Evolutionary conservation across 441 rosid species (phyloP).

Genomic region (Syzygium syzygioides): DNA sequence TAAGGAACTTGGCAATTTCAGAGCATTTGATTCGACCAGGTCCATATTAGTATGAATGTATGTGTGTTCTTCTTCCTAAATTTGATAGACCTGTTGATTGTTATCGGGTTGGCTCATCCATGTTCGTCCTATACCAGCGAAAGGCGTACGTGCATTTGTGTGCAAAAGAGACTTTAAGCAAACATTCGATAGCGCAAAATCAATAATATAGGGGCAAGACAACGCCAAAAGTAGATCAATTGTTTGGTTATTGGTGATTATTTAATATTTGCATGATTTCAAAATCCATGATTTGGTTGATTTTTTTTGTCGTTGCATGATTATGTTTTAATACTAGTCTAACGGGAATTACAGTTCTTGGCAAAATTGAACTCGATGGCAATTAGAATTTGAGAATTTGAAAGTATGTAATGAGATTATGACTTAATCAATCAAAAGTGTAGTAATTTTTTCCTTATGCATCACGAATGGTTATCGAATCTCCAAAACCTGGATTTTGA

Average conservation of each 20-base stretch:
- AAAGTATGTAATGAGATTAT: background rate
- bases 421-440: background rate
- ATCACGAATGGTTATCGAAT: background rate
- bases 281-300: background rate
- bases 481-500: no score
- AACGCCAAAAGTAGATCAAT: background rate
- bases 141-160: background rate
- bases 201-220: background rate
- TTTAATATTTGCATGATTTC: background rate
- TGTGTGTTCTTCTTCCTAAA: background rate
- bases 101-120: background rate
- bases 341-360: background rate
- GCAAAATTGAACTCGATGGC: background rate
- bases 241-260: background rate
- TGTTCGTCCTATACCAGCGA: background rate
- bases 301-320: background rate
- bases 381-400: background rate
- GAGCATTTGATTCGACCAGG: background rate
- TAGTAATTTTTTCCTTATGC: background rate
- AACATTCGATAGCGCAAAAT: background rate
- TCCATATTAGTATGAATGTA: background rate
- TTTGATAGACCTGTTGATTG: background rate
- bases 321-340: background rate
- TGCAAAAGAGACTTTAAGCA: background rate
- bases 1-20: conserved; percentile 6